Evolutionary conservation across 441 rosid species (phyloP).

Genomic region (Rhodomyrtus psidioides): DNA sequence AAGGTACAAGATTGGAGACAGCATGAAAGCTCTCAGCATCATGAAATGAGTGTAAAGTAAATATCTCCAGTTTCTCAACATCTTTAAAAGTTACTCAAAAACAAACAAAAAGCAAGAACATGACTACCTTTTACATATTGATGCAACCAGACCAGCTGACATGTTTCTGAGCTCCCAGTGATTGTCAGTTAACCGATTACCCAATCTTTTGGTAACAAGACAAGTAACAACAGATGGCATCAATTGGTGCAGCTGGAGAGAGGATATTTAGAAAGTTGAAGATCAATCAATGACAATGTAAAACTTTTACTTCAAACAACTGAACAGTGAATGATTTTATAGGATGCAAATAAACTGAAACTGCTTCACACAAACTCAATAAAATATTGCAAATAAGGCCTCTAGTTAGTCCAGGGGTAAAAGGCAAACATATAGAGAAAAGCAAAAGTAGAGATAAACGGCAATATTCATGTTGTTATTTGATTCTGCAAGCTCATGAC

Average conservation of each 20-base stretch:
- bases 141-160: background rate
- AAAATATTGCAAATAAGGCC: background rate
- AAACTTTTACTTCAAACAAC: background rate
- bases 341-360: background rate
- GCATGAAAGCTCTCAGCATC: background rate
- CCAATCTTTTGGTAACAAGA: background rate
- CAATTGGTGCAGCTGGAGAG: constrained; percentile 1
- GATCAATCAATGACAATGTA: background rate
- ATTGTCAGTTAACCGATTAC: background rate
- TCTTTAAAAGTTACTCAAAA: background rate
- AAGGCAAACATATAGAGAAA: background rate
- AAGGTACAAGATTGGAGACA: background rate
- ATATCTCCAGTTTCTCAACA: background rate
- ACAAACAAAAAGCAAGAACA: background rate
- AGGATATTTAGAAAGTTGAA: background rate
- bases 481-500: background rate
- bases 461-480: background rate
- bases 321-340: background rate
- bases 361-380: background rate
- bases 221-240: background rate
- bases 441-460: background rate
- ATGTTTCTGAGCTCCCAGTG: background rate
- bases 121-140: background rate
- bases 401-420: background rate
- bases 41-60: background rate